Conservation (phyloP, 2,329 filamentous ascomycete species). For the Hymenoscyphus fraxineus region DNA sequence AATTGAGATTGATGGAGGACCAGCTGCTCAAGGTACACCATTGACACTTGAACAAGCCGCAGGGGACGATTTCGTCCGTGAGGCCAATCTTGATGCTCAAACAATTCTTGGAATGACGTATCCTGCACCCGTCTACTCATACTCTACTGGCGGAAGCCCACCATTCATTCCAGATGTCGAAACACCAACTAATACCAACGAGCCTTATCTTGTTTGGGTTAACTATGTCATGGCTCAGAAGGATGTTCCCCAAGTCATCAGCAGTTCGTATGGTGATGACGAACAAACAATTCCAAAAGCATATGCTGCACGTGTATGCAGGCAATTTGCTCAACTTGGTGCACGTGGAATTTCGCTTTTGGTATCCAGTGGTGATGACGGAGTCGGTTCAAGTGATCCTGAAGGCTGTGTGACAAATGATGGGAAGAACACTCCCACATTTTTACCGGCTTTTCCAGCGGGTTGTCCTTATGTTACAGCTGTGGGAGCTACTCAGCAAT, state of each 20-base stretch:
- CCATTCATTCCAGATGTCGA: conserved; percentile 46
- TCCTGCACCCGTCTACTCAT: conserved; percentile 50
- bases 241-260: conserved; percentile 52
- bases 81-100: conserved; percentile 56
- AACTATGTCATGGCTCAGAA: conserved; percentile 46
- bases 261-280: conserved; percentile 56
- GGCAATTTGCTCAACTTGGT: conserved; percentile 49
- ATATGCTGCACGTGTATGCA: conserved; percentile 52
- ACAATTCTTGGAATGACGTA: conserved; percentile 51
- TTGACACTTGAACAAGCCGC: conserved; percentile 15
- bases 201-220: conserved; percentile 55
- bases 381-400: conserved; percentile 39
- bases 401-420: conserved; percentile 49
- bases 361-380: conserved; percentile 49
- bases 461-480: conserved; percentile 36
- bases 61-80: conserved; percentile 27
- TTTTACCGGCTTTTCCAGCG: conserved; percentile 53
- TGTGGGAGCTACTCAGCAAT: conserved; percentile 23
- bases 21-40: conserved; percentile 13
- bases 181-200: conserved; percentile 52
- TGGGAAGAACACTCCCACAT: conserved; percentile 50
- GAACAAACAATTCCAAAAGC: conserved; percentile 50
- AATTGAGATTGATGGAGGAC: conserved; percentile 19
- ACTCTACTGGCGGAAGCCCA: conserved; percentile 51
- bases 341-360: conserved; percentile 51